Conservation (phyloP, 2,329 filamentous ascomycete species). For the Fonsecaea pedrosoi region DNA sequence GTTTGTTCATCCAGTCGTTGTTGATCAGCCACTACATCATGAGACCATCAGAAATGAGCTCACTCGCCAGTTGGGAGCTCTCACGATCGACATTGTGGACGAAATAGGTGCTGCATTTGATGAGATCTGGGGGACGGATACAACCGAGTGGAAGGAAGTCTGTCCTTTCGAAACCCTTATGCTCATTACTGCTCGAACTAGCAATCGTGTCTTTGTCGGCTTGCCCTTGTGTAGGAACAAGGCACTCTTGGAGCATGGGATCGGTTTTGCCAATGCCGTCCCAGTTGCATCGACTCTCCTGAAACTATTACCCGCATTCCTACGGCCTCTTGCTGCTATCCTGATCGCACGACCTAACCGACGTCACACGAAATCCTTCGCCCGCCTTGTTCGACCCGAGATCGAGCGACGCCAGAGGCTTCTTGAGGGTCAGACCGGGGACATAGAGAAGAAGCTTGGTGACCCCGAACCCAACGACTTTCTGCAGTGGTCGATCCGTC, state of each 20-base stretch:
- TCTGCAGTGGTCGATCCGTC: slow-evolving; percentile 63
- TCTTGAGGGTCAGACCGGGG: slow-evolving; percentile 53
- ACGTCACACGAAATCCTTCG: slow-evolving; percentile 55
- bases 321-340: slow-evolving; percentile 59
- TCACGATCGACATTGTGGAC: slow-evolving; percentile 49
- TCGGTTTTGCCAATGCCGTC: slow-evolving; percentile 59
- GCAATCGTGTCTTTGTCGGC: slow-evolving; percentile 56
- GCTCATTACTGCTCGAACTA: slow-evolving; percentile 49
- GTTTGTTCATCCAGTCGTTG: slow-evolving; percentile 46
- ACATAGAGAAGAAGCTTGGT: slow-evolving; percentile 50
- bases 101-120: slow-evolving; percentile 47
- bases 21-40: slow-evolving; percentile 51
- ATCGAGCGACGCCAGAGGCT: slow-evolving; percentile 58
- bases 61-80: slow-evolving; percentile 47
- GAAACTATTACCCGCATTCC: slow-evolving; percentile 54
- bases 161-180: slow-evolving; percentile 47
- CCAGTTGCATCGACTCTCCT: slow-evolving; percentile 56
- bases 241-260: slow-evolving; percentile 56
- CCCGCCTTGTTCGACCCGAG: slow-evolving; percentile 54
- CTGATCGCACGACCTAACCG: slow-evolving; percentile 56
- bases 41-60: slow-evolving; percentile 52
- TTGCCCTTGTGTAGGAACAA: slow-evolving; percentile 47
- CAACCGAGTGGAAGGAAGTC: slow-evolving; percentile 47
- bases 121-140: slow-evolving; percentile 48
- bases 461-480: slow-evolving; percentile 60